Base-by-base conservation (phyloP, 257 asterid genomes). In the Sherardia arvensis region DNA sequence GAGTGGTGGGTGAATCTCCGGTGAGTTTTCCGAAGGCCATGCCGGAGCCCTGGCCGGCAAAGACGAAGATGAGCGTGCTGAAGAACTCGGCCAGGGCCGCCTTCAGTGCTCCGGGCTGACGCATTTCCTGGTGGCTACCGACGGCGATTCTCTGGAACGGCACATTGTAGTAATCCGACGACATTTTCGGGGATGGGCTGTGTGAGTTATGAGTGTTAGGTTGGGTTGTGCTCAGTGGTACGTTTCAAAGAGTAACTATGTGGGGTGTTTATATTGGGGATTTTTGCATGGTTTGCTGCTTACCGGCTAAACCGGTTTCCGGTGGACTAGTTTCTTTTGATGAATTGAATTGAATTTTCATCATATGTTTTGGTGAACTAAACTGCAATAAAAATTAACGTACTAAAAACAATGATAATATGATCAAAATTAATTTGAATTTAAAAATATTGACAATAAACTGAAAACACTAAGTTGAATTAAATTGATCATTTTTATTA, bases 1-100 rank as follows among this genome's bases (percentile, higher is more conserved):
- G 83, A 0, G 79, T 49, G 69, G 9, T 62, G 25, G 74, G 30
- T 5, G 32, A 80, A 27, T 38, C 53, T 0, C 28, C 22, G 10
- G 87, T 81, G 14, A 85, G 9, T 80, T 85, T 83, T 74, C n/a
- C 69, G 72, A 53, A 78, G 6, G 93, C 93, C 48, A 83, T 69
- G 65, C 80, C 76, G 21, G 89, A 83, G 1, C 93, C 93, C 29
- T 80, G 58, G 1, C 93, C 87, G 34, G 91, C 91, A 12, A 79
- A 81, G 32, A 84, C 87, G 33, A 84, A 81, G 59, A 84, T 74
- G 11, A 85, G 71, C 7, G 89, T 79, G 62, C 83, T 78, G 53
- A 85, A 61, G 63, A 85, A 73, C 81, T 85, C 92, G 2, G 92
- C 92, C 59, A 82, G 8, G 49, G 92, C 83, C 32, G 88, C 88